Evolutionary conservation across 2,329 filamentous ascomycete species (phyloP), one percentile per base, ranked within the genome.

Genomic region (Periconia sp.): DNA sequence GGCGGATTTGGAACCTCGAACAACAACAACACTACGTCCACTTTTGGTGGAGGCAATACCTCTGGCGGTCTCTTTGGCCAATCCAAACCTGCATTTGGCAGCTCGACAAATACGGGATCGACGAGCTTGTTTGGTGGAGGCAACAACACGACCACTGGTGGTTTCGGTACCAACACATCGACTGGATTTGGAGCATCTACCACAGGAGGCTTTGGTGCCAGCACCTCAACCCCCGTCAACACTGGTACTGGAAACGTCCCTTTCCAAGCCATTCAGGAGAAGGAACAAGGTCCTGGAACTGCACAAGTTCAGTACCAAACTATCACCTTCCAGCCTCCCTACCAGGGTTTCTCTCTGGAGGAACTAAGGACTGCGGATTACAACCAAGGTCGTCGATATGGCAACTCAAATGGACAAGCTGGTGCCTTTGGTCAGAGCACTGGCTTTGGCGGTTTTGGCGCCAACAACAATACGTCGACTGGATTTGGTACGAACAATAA

Each of bases 321-420:
- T 62, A 85, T 95, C 52, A 78, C 88, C 19, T 92, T 93, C 72
- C 87, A 89, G 76, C 85, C 87, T 20, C 84, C 88, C 1, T 95
- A 93, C 77, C 87, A 87, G 73, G 95, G 94, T 71, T 97, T 89
- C 79, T 97, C 93, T 10, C 85, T 90, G n/a, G 94, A 89, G 58
- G 79, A 81, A 60, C 55, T 81, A 62, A 74, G 79, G 17, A 53
- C 96, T 56, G 91, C 86, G 44, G 94, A 99, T 74, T 99, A 99
- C 72, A 84, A 87, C 54, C 89, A 92, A 73, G 92, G 92, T 47
- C 86, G 92, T 54, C 88, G 88, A 50, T 91, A 85, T 70, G 94
- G 92, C 33, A 96, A 93, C 74, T 82, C 84, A 41, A 91, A 88
- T 57, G 91, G 91, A 30, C 89, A 92, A 60, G 79, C 85, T 45